Conservation (phyloP, 2,329 filamentous ascomycete genomes). For the Clarireedia hainanense region DNA sequence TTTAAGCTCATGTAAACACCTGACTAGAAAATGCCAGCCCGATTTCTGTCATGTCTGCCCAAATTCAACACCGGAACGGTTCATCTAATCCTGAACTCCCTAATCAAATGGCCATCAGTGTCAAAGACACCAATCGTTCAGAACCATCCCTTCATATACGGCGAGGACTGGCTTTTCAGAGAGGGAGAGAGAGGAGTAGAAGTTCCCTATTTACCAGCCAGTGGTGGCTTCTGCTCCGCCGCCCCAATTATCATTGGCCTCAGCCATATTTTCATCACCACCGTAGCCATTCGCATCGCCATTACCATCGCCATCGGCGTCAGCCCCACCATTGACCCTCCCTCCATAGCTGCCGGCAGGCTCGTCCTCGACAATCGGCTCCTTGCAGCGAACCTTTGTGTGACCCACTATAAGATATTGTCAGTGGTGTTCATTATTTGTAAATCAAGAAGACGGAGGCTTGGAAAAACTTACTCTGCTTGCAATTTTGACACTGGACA, state of each 20-base stretch:
- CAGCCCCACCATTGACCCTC: constrained; percentile 11
- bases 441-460: not conserved
- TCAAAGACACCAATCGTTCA: not conserved
- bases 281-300: constrained; percentile 4
- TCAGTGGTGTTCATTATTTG: constrained; percentile 5
- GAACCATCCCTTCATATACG: not conserved
- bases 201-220: constrained; percentile 1
- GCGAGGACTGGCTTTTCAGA: not conserved
- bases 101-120: no score
- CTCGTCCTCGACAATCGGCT: constrained; percentile 23
- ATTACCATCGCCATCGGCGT: constrained; percentile 9
- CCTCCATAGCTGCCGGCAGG: constrained; percentile 19
- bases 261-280: not conserved
- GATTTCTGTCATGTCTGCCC: no score
- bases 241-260: not conserved
- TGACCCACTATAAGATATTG: constrained; percentile 29
- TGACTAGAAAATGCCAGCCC: no score
- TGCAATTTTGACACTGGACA: constrained; percentile 52
- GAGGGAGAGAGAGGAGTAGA: not conserved
- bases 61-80: no score
- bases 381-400: constrained; percentile 33
- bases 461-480: constrained; percentile 30
- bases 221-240: not conserved
- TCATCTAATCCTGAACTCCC: no score
- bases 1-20: no score